Conservation (phyloP, 768 basidiomycete species). For the Lentinula edodes region DNA sequence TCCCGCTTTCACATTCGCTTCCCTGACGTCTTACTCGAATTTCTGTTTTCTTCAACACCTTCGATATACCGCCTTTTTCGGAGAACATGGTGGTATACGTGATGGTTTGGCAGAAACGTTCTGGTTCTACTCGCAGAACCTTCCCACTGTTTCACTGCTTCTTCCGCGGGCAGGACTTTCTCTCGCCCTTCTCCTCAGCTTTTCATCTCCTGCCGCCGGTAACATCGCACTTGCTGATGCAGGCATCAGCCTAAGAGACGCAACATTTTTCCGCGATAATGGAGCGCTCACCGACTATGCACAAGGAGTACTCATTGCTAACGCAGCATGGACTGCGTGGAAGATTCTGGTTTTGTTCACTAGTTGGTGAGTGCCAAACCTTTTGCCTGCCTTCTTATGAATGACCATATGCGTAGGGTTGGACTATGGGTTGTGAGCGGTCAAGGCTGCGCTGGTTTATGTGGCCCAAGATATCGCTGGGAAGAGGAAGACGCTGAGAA, state of each 20-base stretch:
- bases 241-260: conserved; percentile 51
- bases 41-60: conserved; percentile 84
- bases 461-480: conserved; percentile 80
- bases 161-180: conserved; percentile 78
- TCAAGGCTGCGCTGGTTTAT: conserved; percentile 73
- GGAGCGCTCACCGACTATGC: conserved; percentile 74
- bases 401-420: conserved; percentile 36
- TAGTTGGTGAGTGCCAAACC: conserved; percentile 53
- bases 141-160: conserved; percentile 75
- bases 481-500: conserved; percentile 75
- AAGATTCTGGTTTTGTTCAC: conserved; percentile 58
- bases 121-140: conserved; percentile 80
- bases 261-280: conserved; percentile 67
- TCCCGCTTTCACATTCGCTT: conserved; percentile 67
- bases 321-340: conserved; percentile 80
- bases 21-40: conserved; percentile 74
- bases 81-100: conserved; percentile 41
- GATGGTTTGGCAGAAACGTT: conserved; percentile 78
- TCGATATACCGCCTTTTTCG: conserved; percentile 61
- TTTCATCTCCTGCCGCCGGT: conserved; percentile 45
- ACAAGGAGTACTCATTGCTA: conserved; percentile 72
- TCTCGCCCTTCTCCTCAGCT: conserved; percentile 66
- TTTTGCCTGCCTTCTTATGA: neutral
- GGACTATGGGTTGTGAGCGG: conserved; percentile 78
- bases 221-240: conserved; percentile 41